These are phyloP conservation scores for Silene latifolia DNA, from an alignment of 148 eudicot species.

Conservation along the genomic window DNA sequence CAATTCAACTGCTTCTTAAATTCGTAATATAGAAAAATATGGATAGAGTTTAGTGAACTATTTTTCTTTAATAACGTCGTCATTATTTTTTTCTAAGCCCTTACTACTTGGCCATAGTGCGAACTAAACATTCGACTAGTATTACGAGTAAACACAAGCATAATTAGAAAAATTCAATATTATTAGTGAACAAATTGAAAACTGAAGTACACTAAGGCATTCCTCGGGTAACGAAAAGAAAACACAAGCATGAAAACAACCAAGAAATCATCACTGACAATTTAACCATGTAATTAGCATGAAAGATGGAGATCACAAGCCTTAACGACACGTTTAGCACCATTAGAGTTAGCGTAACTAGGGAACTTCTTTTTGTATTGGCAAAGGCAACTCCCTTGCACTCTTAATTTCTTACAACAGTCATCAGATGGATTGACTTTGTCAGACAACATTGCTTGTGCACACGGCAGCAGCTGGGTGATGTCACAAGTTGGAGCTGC, in stretches of 20 bases:
- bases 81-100: no score
- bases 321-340: constrained; percentile 13
- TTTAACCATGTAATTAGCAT: neutral
- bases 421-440: neutral
- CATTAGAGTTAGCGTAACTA: constrained; percentile 6
- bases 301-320: constrained; percentile 3
- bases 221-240: neutral
- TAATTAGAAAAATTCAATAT: neutral
- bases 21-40: no score
- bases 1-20: no score
- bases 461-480: constrained; percentile 1
- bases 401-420: neutral
- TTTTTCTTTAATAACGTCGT: no score
- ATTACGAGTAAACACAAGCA: neutral
- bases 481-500: constrained; percentile 2
- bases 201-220: neutral
- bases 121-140: no score
- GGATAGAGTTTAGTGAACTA: no score
- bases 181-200: neutral
- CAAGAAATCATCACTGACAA: no score
- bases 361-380: constrained; percentile 14
- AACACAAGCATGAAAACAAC: neutral
- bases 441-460: neutral
- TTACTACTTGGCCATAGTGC: no score
- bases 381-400: constrained; percentile 2